These are phyloP conservation scores for Yamadazyma triangularis DNA, from an alignment of 1,139 yeast genomes.

Conservation along the genomic window DNA sequence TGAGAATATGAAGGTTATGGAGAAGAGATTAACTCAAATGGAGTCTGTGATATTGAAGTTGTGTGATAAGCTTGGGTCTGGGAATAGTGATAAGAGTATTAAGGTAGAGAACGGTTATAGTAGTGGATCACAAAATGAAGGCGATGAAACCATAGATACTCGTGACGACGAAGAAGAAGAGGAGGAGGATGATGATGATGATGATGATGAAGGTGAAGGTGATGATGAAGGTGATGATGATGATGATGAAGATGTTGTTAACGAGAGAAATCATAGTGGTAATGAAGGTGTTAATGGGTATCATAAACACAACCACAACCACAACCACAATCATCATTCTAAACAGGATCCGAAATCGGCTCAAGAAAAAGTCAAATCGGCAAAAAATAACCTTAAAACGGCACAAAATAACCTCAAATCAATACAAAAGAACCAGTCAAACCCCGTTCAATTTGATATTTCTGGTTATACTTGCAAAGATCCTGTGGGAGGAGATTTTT, in stretches of 20 bases:
- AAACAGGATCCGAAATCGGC: too few species aligned
- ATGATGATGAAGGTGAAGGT: conserved; percentile 1
- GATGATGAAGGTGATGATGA: conserved; percentile 2
- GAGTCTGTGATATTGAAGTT: conserved; percentile 20
- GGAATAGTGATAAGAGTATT: too few species aligned
- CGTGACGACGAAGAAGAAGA: conserved; percentile 6
- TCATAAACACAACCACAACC: too few species aligned
- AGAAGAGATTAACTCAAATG: conserved; percentile 18
- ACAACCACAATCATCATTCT: too few species aligned
- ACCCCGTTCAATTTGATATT: too few species aligned
- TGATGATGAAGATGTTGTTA: conserved; percentile 6
- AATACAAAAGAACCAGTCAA: not conserved
- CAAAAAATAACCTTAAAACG: not conserved
- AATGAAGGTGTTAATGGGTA: not conserved
- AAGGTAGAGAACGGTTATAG: too few species aligned
- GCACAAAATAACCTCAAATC: not conserved
- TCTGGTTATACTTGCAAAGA: too few species aligned
- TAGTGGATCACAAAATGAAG: conserved; percentile 1
- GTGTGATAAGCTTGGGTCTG: conserved; percentile 10
- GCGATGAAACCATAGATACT: too few species aligned
- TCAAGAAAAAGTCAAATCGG: too few species aligned
- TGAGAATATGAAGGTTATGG: conserved; percentile 16
- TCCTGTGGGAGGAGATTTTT: too few species aligned
- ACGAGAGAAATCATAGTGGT: conserved; percentile 2
- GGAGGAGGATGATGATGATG: conserved; percentile 5